A percentile compares a stretch with the other conserved stretches of the same genome.
phyloP scores from a whole-genome alignment of 371 early-diverging fungal species.

The Nematocida parisii region DNA sequence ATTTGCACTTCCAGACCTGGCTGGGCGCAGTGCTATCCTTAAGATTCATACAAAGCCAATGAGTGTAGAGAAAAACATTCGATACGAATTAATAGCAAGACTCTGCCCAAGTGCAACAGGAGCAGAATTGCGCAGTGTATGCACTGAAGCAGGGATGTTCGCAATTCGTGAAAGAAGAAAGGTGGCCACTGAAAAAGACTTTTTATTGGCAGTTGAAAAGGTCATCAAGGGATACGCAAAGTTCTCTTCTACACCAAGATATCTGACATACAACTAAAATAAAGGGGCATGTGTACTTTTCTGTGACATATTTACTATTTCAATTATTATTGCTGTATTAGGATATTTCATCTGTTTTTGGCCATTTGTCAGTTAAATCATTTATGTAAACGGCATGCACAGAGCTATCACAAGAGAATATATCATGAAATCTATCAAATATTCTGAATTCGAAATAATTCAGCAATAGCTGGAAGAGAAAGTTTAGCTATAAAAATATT shows the following conservation, averaged over 20 bases:
- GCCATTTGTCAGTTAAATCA: too few relatives aligned
- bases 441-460: too few relatives aligned
- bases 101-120: constrained; percentile 95
- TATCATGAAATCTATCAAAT: too few relatives aligned
- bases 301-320: too few relatives aligned
- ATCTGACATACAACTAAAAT: constrained; percentile 71
- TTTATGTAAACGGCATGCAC: too few relatives aligned
- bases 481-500: too few relatives aligned
- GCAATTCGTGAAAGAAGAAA: constrained; percentile 96
- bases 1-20: constrained; percentile 85
- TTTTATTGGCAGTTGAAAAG: constrained; percentile 96
- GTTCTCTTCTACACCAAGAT: constrained; percentile 86
- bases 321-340: too few relatives aligned
- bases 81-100: constrained; percentile 94
- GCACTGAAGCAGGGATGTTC: constrained; percentile 99
- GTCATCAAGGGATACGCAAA: constrained; percentile 97
- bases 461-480: too few relatives aligned
- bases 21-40: constrained; percentile 92
- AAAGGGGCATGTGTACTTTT: constrained; percentile 4
- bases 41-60: constrained; percentile 97
- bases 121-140: constrained; percentile 90
- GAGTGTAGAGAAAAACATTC: constrained; percentile 88
- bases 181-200: constrained; percentile 97
- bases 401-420: too few relatives aligned
- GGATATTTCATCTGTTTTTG: not conserved